These are phyloP conservation scores for Aspergillus sp. DNA, from an alignment of 2,329 filamentous ascomycete species.

Conservation along the genomic window DNA sequence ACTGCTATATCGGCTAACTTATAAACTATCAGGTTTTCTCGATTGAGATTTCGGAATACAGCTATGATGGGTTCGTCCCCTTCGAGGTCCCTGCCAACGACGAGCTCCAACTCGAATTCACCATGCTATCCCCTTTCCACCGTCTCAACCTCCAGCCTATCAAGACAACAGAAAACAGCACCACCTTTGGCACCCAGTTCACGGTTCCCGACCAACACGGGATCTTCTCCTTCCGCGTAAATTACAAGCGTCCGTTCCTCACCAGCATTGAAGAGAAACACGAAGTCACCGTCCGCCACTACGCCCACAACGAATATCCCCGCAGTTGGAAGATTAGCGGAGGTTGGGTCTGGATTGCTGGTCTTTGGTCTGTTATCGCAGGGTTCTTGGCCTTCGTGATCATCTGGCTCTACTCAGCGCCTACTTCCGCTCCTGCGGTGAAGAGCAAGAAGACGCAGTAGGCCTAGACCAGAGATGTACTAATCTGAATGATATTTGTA, in stretches of 20 bases:
- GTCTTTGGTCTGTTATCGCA: constrained; percentile 77
- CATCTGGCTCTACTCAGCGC: constrained; percentile 80
- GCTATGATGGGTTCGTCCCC: constrained; percentile 70
- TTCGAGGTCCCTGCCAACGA: constrained; percentile 71
- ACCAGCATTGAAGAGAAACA: constrained; percentile 90
- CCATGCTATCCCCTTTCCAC: constrained; percentile 97
- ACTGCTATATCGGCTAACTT: constrained; percentile 24
- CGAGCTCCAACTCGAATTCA: constrained; percentile 89
- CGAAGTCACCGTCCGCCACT: constrained; percentile 91
- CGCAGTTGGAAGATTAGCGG: constrained; percentile 85
- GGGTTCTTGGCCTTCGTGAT: constrained; percentile 85
- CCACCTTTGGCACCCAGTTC: constrained; percentile 74
- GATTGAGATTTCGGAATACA: constrained; percentile 87
- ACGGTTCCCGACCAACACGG: constrained; percentile 93
- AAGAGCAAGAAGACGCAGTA: constrained; percentile 52
- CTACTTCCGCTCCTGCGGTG: constrained; percentile 34
- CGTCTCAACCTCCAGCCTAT: constrained; percentile 69
- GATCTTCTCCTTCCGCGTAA: constrained; percentile 97
- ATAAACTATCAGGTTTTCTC: constrained; percentile 64
- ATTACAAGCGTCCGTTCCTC: constrained; percentile 94
- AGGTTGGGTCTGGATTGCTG: constrained; percentile 92
- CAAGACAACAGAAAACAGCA: constrained; percentile 62
- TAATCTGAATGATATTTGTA: constrained; percentile 21
- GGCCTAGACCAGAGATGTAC: constrained; percentile 15
- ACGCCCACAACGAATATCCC: constrained; percentile 95